Evolutionary conservation across 345 rosid genomes (phyloP), one percentile per base, ranked within the genome.

Genomic region (Conringia planisiliqua): DNA sequence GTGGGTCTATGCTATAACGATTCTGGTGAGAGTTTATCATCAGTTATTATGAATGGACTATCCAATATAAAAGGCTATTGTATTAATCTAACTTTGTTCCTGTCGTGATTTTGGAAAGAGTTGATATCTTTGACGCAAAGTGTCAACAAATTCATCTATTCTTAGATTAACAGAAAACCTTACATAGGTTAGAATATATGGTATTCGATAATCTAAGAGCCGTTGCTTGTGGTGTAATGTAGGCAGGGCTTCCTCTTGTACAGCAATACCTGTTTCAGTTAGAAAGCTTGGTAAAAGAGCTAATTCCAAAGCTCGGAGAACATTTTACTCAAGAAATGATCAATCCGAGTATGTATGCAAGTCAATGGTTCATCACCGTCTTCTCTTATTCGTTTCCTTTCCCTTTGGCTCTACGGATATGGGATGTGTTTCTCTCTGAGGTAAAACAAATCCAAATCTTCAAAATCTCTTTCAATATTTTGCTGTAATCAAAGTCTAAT

Each of bases 301-400:
- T 83, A 13, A 78, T 96, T 83, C 99, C 99, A 10, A 92, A 90
- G 78, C 83, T 96, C 6, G 97, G 99, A 63, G 94, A 89, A 78
- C 97, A 96, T 83, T 96, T 92, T 67, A 81, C 76, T 51, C 55
- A 78, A 66, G 96, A 96, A 83, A 90, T 89, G 97, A 92, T 96
- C 55, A 96, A 89, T 82, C 97, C 99, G 57, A 96, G 98, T 79
- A 92, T 92, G 98, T 96, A 96, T 76, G 97, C 96, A 38, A 95
- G 97, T 68, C 97, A 95, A 74, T 92, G 97, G 97, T 95, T 95
- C 85, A 91, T 95, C 64, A 92, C 97, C 24, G 97, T 95, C 50
- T 95, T 95, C 81, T 84, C 97, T 1, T 91, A 90, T 78, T 95
- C 97, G 12, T 95, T 95, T 78, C 99, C 99, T 5, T 95, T 95